Evolutionary conservation across 257 asterid species (phyloP), one percentile per base, ranked within the genome.

Genomic region (Ehretia macrophylla): DNA sequence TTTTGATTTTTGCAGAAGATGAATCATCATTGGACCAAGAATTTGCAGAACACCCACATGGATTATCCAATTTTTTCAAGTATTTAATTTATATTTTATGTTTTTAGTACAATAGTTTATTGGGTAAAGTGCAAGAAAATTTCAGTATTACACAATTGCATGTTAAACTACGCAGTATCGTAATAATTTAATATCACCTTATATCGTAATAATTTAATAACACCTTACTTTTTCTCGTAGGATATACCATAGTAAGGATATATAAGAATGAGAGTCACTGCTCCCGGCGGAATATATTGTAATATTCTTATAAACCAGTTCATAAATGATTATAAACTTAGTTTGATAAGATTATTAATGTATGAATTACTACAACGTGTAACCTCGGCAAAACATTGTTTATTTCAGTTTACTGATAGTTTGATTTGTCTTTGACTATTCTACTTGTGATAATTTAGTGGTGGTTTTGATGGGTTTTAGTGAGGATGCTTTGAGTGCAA

Each of bases 1-100:
- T 46, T 40, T 17, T 50, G 51, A 47, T 55, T 52, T 52, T 72
- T 79, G 69, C 84, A 89, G 86, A 77, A 32, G 85, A 63, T 12
- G 75, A 17, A 60, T 77, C 80, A 19, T 54, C 65, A 2, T 0
- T 69, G 2, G 72, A 56, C 18, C 66, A 48, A 11, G 68, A 76
- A 17, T 60, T 65, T 62, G 55, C 65, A 0, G 66, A 54, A 5
- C 72, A 49, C 10, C 46, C 81, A 11, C 39, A 32, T 51, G 47
- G 52, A 37, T 56, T 48, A 39, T 61, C 68, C 63, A 20, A 35
- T 54, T 32, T 46, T 75, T 46, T 35, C 56, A 66, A 85, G 94
- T 88, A 64, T 18, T 64, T 10, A 10, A 60, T 46, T 55, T 11
- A n/a, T 50, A 10, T 16, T 38, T 48, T 37, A n/a, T 16, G 21